Evolutionary conservation across 345 rosid species (phyloP).

Genomic region (Punica granatum): DNA sequence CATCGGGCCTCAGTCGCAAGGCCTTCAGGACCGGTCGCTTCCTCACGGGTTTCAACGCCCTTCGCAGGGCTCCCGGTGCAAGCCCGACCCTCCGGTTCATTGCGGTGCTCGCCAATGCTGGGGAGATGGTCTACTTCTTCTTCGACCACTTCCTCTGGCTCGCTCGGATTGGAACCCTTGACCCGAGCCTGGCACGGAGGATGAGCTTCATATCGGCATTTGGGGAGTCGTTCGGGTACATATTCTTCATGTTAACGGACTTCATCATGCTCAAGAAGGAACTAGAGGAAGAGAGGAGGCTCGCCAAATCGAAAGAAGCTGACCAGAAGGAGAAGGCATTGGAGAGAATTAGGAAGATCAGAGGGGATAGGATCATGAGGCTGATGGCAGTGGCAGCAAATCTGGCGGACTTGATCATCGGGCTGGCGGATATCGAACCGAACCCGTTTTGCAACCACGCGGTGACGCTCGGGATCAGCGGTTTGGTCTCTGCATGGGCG

Average conservation of each 20-base stretch:
- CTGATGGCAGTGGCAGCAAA: slow-evolving; percentile 84
- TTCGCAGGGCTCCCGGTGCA: slow-evolving; percentile 65
- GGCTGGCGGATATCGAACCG: slow-evolving; percentile 76
- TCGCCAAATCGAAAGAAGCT: slow-evolving; percentile 8
- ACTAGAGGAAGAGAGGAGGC: slow-evolving; percentile 34
- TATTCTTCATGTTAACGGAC: slow-evolving; percentile 67
- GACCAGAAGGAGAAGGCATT: slow-evolving; percentile 22
- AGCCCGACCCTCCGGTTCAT: slow-evolving; percentile 38
- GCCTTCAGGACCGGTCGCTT: slow-evolving; percentile 88
- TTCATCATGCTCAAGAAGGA: slow-evolving; percentile 53
- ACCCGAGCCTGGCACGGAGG: slow-evolving; percentile 48
- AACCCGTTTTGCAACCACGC: slow-evolving; percentile 79
- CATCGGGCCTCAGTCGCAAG: slow-evolving; percentile 90
- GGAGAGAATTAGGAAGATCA: slow-evolving; percentile 36
- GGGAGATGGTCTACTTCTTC: slow-evolving; percentile 94
- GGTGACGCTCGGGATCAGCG: slow-evolving; percentile 72
- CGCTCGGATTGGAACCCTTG: slow-evolving; percentile 76
- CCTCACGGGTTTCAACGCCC: slow-evolving; percentile 84
- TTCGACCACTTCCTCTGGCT: slow-evolving; percentile 95
- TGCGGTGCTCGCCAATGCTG: slow-evolving; percentile 70
- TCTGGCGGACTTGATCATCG: slow-evolving; percentile 79
- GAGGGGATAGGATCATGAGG: slow-evolving; percentile 67
- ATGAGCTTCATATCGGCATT: slow-evolving; percentile 96
- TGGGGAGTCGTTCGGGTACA: slow-evolving; percentile 93
- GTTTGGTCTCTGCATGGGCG: slow-evolving; percentile 95